These are phyloP conservation scores for Trichoderma endophyticum DNA, from an alignment of 2,329 filamentous ascomycete species.

Conservation along the genomic window DNA sequence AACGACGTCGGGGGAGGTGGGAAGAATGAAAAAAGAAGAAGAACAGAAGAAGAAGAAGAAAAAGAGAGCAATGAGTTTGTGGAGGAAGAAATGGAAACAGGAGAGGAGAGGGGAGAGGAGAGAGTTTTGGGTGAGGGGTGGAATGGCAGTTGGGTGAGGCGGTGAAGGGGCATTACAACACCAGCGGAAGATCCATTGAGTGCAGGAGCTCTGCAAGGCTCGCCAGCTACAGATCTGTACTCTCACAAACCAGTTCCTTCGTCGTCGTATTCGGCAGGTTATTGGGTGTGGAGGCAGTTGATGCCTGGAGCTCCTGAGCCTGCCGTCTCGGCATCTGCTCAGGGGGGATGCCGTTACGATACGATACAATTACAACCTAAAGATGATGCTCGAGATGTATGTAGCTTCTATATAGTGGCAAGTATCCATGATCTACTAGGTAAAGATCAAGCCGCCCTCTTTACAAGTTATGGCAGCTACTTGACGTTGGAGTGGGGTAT, in stretches of 20 bases:
- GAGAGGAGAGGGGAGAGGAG: not conserved
- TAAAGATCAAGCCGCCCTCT: not conserved
- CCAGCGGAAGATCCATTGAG: not conserved
- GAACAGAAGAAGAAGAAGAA: not conserved
- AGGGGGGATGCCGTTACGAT: not conserved
- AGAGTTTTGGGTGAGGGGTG: not conserved
- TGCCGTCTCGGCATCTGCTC: not conserved
- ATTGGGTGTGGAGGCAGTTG: not conserved
- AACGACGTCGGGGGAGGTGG: not conserved
- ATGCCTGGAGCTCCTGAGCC: not conserved
- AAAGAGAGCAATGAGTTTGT: not conserved
- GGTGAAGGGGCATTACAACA: not conserved
- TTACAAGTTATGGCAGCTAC: not conserved
- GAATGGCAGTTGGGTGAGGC: not conserved
- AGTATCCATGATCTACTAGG: not conserved
- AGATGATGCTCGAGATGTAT: not conserved
- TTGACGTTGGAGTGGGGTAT: not conserved
- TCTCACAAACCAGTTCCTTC: not conserved
- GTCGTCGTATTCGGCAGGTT: not conserved
- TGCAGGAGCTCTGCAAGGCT: not conserved
- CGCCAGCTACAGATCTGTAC: not conserved
- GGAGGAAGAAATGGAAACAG: not conserved
- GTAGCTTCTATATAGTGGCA: not conserved
- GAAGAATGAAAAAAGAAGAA: not conserved
- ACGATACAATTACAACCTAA: not conserved